Conservation (phyloP, 202 grass and related monocot genomes). For the Schoenoplectus tabernaemontani region DNA sequence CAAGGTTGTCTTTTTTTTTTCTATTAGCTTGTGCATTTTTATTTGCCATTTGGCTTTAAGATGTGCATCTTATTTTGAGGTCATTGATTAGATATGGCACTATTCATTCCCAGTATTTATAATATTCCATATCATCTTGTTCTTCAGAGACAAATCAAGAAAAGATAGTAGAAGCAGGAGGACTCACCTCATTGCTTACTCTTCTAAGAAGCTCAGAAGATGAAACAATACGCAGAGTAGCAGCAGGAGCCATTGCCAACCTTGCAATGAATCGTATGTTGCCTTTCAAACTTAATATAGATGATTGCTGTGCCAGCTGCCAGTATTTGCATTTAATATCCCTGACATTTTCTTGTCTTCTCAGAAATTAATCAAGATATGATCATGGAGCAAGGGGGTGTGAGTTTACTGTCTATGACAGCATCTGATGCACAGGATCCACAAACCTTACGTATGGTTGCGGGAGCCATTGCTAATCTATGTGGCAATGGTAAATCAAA, state of each 20-base stretch:
- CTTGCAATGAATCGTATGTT: slow-evolving; percentile 97
- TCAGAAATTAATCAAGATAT: slow-evolving; percentile 99
- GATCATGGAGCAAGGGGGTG: slow-evolving; percentile 92
- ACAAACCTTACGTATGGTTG: slow-evolving; percentile 98
- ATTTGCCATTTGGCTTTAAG: not conserved
- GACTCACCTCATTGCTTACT: slow-evolving; percentile 75
- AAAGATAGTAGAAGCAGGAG: slow-evolving; percentile 99
- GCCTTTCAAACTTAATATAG: not conserved
- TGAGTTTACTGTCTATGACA: slow-evolving; percentile 87
- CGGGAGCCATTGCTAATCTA: slow-evolving; percentile 97
- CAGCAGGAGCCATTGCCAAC: slow-evolving; percentile 98
- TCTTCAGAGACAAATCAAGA: slow-evolving; percentile 98
- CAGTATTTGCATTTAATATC: not conserved
- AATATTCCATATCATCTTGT: slow-evolving; percentile 18
- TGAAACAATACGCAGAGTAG: slow-evolving; percentile 87
- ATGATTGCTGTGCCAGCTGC: not conserved
- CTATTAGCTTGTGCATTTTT: not conserved
- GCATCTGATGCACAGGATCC: slow-evolving; percentile 95
- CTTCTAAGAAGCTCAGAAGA: slow-evolving; percentile 95
- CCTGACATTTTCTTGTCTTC: slow-evolving; percentile 18
- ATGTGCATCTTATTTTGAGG: not conserved
- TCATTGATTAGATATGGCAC: not conserved
- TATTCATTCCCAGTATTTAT: not conserved
- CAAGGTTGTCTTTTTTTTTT: not conserved
- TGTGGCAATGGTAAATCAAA: slow-evolving; percentile 85